Percentiles rank a stretch among this genome's conserved stretches.
phyloP scores from a whole-genome alignment of 441 rosid species.

The Oxalis stricta region DNA sequence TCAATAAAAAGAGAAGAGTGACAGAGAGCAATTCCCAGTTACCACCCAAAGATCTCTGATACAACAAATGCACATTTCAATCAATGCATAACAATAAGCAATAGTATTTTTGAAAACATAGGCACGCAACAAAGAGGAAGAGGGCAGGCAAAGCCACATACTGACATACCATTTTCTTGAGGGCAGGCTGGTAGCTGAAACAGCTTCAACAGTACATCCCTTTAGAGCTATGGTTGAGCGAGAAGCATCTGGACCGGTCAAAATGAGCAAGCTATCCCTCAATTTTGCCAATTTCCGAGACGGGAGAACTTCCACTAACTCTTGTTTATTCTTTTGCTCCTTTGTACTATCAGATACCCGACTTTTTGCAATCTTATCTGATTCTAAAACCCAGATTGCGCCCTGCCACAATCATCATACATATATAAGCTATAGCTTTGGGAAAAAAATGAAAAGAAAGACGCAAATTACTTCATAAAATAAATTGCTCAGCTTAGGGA shows the following conservation, averaged over 20 bases:
- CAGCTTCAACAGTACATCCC: constrained; percentile 57
- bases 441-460: no score
- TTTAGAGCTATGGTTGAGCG: constrained; percentile 26
- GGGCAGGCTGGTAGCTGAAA: constrained; percentile 56
- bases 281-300: constrained; percentile 38
- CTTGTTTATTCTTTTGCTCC: constrained; percentile 52
- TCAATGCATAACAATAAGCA: no score
- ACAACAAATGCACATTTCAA: no score
- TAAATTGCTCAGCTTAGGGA: constrained; percentile 4
- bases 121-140: neutral
- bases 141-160: neutral
- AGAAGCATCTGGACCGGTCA: constrained; percentile 43
- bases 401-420: no score
- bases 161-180: constrained; percentile 93
- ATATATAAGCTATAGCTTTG: no score
- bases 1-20: neutral
- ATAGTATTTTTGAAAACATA: no score
- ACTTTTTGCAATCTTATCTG: constrained; percentile 40
- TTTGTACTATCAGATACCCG: constrained; percentile 23
- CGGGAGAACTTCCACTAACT: constrained; percentile 51
- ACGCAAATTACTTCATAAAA: no score
- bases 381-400: constrained; percentile 61
- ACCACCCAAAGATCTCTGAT: no score
- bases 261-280: constrained; percentile 35
- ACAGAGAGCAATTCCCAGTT: no score